Evolutionary conservation across 345 rosid genomes (phyloP).

Genomic region (Cardamine resedifolia): DNA sequence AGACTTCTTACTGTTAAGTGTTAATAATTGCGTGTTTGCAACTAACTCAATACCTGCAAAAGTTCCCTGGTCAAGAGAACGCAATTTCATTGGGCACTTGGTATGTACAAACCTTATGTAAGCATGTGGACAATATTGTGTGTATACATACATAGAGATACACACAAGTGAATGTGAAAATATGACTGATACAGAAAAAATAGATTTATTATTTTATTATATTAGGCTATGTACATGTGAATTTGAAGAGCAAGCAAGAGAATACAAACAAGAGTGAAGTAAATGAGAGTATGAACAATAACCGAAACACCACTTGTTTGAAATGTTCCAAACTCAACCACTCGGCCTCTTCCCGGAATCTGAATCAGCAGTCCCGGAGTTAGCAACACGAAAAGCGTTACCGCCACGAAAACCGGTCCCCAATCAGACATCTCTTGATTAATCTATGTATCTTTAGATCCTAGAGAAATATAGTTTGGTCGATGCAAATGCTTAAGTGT

Average conservation of each 20-base stretch:
- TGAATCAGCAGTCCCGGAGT: slow-evolving; percentile 86
- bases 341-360: slow-evolving; percentile 57
- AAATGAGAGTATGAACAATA: slow-evolving; percentile 71
- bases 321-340: slow-evolving; percentile 80
- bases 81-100: too few species aligned
- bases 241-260: slow-evolving; percentile 80
- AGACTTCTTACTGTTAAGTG: background rate
- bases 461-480: background rate
- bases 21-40: background rate
- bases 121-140: too few species aligned
- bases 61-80: background rate
- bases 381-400: slow-evolving; percentile 71
- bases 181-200: slow-evolving; percentile 1
- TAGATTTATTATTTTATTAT: background rate
- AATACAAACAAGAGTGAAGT: slow-evolving; percentile 77
- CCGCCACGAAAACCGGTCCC: slow-evolving; percentile 94
- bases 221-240: slow-evolving; percentile 67
- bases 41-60: background rate
- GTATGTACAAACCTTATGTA: too few species aligned
- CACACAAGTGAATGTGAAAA: too few species aligned
- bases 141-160: too few species aligned
- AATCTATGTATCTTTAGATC: background rate
- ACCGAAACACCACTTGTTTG: slow-evolving; percentile 87
- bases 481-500: background rate
- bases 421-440: slow-evolving; percentile 67